phyloP scores from a whole-genome alignment of 352 stramenopile genomes.

The Pythium rhizo-oryzae region DNA sequence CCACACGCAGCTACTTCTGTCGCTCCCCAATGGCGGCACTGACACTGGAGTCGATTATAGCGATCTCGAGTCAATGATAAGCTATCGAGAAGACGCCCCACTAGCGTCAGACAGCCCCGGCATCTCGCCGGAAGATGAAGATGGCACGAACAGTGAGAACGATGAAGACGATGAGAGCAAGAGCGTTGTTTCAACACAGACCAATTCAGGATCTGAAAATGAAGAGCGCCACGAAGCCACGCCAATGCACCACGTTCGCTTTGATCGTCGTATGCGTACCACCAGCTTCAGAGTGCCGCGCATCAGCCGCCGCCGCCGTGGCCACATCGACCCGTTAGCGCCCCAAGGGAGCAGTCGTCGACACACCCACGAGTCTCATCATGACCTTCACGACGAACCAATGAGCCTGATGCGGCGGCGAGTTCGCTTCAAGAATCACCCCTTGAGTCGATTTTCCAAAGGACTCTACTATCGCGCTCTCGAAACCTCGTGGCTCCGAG shows the following conservation, averaged over 20 bases:
- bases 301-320: conserved; percentile 1
- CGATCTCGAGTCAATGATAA: conserved; percentile 28
- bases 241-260: conserved; percentile 22
- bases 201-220: conserved; percentile 35
- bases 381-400: conserved; percentile 28
- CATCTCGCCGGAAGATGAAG: not conserved
- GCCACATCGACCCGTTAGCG: not conserved
- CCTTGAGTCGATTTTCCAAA: conserved; percentile 41
- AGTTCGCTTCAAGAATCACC: conserved; percentile 50
- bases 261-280: conserved; percentile 31
- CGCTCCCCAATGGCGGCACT: not conserved
- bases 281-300: conserved; percentile 27
- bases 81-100: conserved; percentile 13
- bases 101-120: not conserved
- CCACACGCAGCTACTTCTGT: not conserved
- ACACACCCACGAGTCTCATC: conserved; percentile 27
- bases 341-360: not conserved
- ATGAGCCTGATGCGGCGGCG: conserved; percentile 43
- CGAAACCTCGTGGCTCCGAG: conserved; percentile 41
- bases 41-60: conserved; percentile 23
- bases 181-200: conserved; percentile 30
- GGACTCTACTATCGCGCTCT: conserved; percentile 59
- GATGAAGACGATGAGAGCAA: conserved; percentile 13
- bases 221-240: conserved; percentile 12
- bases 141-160: not conserved